phyloP scores from a whole-genome alignment of 352 stramenopile species.

The Globisporangium paddicum region DNA sequence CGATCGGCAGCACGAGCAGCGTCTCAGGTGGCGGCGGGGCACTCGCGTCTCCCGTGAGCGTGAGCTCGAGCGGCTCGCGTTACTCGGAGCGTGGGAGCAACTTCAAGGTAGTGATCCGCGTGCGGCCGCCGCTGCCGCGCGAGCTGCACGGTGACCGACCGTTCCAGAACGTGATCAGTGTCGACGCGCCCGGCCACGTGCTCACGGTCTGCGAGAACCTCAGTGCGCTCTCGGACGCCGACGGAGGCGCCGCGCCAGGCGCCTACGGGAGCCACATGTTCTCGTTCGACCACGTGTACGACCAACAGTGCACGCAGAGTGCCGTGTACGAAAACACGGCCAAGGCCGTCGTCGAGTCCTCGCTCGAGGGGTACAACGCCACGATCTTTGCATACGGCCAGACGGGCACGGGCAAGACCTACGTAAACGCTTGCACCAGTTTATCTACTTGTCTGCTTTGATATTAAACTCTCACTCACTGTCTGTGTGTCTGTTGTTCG shows the following conservation, averaged over 20 bases:
- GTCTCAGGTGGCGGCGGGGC: not conserved
- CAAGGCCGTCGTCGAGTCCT: conserved; percentile 90
- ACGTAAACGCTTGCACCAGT: not conserved
- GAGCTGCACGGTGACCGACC: conserved; percentile 86
- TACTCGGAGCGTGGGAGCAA: conserved; percentile 62
- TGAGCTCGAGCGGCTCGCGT: conserved; percentile 24
- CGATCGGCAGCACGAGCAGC: conserved; percentile 17
- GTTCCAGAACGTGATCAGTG: conserved; percentile 90
- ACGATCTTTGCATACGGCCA: conserved; percentile 91
- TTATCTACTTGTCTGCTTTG: not conserved
- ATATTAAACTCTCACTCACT: not conserved
- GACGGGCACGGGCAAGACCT: conserved; percentile 90
- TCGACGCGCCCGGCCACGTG: conserved; percentile 81
- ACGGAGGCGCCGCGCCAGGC: conserved; percentile 21
- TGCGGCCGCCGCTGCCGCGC: conserved; percentile 81
- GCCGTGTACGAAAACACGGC: conserved; percentile 93
- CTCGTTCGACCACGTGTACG: conserved; percentile 95
- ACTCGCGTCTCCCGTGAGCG: conserved; percentile 34
- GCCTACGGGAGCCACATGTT: conserved; percentile 88
- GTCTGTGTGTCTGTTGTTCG: not conserved
- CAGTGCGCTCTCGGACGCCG: conserved; percentile 33
- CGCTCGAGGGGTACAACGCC: conserved; percentile 90
- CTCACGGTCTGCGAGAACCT: conserved; percentile 89
- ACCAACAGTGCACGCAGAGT: conserved; percentile 86
- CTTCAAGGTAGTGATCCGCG: conserved; percentile 93